Base-by-base conservation (phyloP, 208 protist genomes). In the Crithidia fasciculata region DNA sequence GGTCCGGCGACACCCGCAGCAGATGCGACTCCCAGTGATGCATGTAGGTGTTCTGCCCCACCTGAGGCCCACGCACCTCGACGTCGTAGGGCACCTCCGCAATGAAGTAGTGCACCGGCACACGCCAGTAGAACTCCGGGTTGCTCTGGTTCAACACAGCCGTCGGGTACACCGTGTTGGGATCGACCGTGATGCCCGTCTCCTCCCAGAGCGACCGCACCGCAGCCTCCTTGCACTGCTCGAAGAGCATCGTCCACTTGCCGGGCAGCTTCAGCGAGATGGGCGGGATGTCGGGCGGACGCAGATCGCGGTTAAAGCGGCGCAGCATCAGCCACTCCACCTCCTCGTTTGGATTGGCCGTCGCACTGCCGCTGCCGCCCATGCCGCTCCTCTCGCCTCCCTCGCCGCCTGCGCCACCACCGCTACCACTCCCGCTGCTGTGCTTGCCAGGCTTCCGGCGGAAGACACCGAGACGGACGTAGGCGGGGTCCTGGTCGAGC, bases 181-280 rank as follows among this genome's bases (percentile, higher is more conserved):
- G 71, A 19, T 88, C 79, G n/a, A 96, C 81, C n/a, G 80, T 87
- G 82, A 97, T 89, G 68, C 93, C 93, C 3, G 93, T 97, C 69
- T 97, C 93, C 72, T 97, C 93, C 87, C 88, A 97, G 60, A 94
- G 52, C n/a, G 91, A 87, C 0, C 93, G 91, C 19, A 95, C 79
- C 18, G 93, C 93, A 0, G 93, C 93, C 87, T 97, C 93, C 74
- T 92, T 93, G 82, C 87, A 87, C 37, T 90, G 82, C 78, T 97
- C 93, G 64, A 91, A 95, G n/a, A 97, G 64, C 47, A 97, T 61
- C 40, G 87, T 95, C 83, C 86, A 97, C 81, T 97, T 97, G 53
- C 93, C 93, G n/a, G 93, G 93, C 0, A 88, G 80, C 80, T 97
- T 97, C 39, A 97, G 86, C 0, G 91, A 95, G 76, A 97, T 96